Conservation (phyloP, 2,329 filamentous ascomycete species). For the Talaromyces sp. region DNA sequence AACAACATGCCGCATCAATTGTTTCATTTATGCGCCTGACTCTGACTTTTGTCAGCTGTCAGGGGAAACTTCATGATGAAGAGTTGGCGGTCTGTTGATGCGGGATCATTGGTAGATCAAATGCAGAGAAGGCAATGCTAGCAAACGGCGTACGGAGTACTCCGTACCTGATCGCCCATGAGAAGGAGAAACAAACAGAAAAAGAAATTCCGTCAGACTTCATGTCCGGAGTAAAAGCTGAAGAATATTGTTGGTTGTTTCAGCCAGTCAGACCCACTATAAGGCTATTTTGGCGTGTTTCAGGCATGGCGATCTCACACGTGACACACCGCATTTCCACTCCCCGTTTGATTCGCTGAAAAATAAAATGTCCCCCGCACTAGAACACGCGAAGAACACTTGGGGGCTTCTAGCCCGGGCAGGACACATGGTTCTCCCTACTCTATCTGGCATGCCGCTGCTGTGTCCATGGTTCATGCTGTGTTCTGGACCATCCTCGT, state of each 20-base stretch:
- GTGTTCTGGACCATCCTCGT: background rate
- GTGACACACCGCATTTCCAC: background rate
- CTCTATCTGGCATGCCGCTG: background rate
- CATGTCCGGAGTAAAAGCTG: background rate
- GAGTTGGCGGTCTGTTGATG: background rate
- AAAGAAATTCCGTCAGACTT: background rate
- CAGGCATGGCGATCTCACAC: constrained; percentile 4
- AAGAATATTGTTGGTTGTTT: background rate
- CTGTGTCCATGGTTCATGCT: background rate
- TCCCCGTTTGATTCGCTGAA: background rate
- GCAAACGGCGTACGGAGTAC: background rate
- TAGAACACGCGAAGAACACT: constrained; percentile 3
- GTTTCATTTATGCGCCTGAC: background rate
- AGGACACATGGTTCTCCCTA: too few species aligned
- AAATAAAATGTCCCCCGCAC: background rate
- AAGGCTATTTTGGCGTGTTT: constrained; percentile 4
- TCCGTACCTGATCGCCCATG: background rate
- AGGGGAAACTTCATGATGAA: background rate
- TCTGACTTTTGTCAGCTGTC: background rate
- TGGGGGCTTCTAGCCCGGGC: background rate
- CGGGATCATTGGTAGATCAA: background rate
- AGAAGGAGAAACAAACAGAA: background rate
- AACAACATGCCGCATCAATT: background rate
- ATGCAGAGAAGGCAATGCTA: background rate
- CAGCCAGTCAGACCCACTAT: background rate